Conservation (phyloP, 2,329 filamentous ascomycete genomes). For the Didymella lethalis region DNA sequence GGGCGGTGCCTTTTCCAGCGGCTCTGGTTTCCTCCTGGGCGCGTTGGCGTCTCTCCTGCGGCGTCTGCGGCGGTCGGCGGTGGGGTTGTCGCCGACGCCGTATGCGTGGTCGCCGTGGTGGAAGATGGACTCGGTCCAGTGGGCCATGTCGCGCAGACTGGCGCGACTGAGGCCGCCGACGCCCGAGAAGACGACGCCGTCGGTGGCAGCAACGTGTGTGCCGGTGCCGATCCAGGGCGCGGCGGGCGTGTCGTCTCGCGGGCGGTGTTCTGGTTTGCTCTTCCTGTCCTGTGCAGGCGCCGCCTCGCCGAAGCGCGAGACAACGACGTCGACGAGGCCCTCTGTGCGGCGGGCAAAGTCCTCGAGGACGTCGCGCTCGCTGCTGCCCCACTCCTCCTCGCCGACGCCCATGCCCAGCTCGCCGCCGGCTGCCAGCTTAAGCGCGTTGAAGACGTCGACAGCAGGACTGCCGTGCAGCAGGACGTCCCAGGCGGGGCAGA, state of each 20-base stretch:
- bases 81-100: conserved; percentile 81
- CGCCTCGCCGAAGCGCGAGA: conserved; percentile 80
- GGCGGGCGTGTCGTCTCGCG: conserved; percentile 31
- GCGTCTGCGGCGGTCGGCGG: conserved; percentile 65
- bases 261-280: conserved; percentile 36
- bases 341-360: conserved; percentile 81
- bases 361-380: conserved; percentile 90
- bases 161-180: conserved; percentile 74
- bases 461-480: conserved; percentile 89
- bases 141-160: conserved; percentile 75
- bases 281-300: conserved; percentile 42
- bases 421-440: conserved; percentile 88
- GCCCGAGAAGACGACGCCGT: conserved; percentile 88
- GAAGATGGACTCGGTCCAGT: conserved; percentile 91
- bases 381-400: conserved; percentile 93
- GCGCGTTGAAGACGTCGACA: conserved; percentile 77
- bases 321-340: conserved; percentile 85
- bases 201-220: conserved; percentile 70
- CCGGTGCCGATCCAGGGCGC: conserved; percentile 79
- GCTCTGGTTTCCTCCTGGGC: conserved; percentile 5
- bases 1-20: conserved; percentile 11
- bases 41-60: conserved; percentile 49
- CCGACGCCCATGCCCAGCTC: conserved; percentile 94
- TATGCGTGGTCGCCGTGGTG: conserved; percentile 84
- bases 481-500: conserved; percentile 78